Base-by-base conservation (phyloP, 1,139 yeast genomes). In the Suhomyces chickasaworum region DNA sequence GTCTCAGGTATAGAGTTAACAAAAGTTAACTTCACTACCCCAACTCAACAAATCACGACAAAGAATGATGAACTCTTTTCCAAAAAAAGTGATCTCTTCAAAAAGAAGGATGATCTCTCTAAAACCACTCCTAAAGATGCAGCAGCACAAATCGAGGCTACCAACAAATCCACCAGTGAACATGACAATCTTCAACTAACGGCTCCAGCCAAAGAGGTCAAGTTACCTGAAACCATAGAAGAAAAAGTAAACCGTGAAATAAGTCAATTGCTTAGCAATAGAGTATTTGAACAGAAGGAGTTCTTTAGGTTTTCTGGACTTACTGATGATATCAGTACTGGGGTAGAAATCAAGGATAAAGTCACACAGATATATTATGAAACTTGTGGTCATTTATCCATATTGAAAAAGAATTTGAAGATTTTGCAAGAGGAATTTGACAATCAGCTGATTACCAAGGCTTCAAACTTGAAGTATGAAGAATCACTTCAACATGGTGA, bases 261-360 rank as follows among this genome's bases (percentile, higher is more conserved):
- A 3, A 37, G 38, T 2, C 23, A 20, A 4, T 50, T 53, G 13
- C 36, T 16, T n/a, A 15, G 32, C 10, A 46, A 47, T 17, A 41
- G 41, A 23, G 44, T 53, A 3, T 54, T 51, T 8, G 50, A 48
- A 32, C 42, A 41, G 7, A 39, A 46, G 9, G 43, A 39, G 10
- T 43, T 57, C 10, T 29, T 37, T 8, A 34, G 37, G 8, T 52
- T 45, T 44, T 45, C 38, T 44, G 49, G 56, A 9, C 21, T 55
- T 22, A 48, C 41, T 42, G 37, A n/a, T 8, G 32, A 15, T 16
- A 37, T 34, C 17, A 38, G 8, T 7, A 41, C 48, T 30, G 39
- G 7, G 8, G 37, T 38, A 44, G 39, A 29, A 12, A 43, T 42
- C 13, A 23, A 37, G 33, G 44, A 46, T 15, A 35, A 37, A 27